phyloP scores from a whole-genome alignment of 768 basidiomycete species.

The Podaxis rugospora region DNA sequence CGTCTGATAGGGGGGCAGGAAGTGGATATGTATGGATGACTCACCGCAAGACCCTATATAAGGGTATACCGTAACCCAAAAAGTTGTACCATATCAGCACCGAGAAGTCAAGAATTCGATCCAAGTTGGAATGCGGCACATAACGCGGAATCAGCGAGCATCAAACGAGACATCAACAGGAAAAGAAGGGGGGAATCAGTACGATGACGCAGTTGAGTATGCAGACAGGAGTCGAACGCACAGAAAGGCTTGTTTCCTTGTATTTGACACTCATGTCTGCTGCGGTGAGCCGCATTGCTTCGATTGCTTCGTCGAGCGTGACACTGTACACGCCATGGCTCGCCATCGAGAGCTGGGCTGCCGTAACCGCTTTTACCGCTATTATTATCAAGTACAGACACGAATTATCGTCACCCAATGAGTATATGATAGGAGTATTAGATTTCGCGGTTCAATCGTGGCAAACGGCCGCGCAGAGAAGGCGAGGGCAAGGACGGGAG shows the following conservation, averaged over 20 bases:
- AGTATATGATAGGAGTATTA: too few species aligned
- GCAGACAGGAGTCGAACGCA: slow-evolving; percentile 26
- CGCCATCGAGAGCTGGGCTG: slow-evolving; percentile 92
- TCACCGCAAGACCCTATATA: slow-evolving; percentile 40
- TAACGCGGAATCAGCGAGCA: not conserved
- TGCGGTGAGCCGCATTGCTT: slow-evolving; percentile 91
- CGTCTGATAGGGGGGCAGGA: not conserved
- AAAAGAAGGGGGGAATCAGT: not conserved
- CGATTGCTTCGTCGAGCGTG: slow-evolving; percentile 90
- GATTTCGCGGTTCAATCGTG: not conserved
- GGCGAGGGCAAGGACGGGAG: not conserved
- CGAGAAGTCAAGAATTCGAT: not conserved
- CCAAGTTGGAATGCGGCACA: not conserved
- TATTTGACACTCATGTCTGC: slow-evolving; percentile 95
- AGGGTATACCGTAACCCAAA: not conserved
- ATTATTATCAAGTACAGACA: slow-evolving; percentile 3
- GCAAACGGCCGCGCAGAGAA: not conserved
- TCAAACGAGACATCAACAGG: not conserved
- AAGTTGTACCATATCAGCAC: not conserved
- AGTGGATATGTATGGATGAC: slow-evolving; percentile 11
- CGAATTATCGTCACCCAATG: not conserved
- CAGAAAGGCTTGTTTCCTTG: slow-evolving; percentile 92
- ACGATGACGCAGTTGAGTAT: slow-evolving; percentile 1
- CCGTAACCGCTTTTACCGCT: slow-evolving; percentile 92
- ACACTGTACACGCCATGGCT: slow-evolving; percentile 85